Conservation (phyloP, 148 eudicot species). For the Rhododendron mucronatum region DNA sequence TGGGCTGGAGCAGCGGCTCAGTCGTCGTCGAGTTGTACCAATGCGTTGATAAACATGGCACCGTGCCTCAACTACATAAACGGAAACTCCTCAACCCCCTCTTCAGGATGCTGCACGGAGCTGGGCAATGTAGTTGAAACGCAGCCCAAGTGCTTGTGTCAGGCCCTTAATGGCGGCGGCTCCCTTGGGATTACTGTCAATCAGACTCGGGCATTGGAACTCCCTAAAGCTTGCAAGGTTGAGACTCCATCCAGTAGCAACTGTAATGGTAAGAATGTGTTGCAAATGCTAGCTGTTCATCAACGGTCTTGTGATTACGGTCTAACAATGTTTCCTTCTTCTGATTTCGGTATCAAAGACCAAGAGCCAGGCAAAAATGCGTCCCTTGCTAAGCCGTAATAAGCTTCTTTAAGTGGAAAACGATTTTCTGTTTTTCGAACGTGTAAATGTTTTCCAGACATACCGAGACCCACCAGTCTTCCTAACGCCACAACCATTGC, state of each 20-base stretch:
- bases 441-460: neutral
- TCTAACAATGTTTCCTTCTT: neutral
- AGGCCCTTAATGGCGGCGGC: conserved; percentile 22
- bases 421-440: neutral
- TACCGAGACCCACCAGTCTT: neutral
- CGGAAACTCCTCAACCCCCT: conserved; percentile 34
- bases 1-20: conserved; percentile 22
- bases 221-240: conserved; percentile 33
- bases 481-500: neutral
- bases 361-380: neutral
- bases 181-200: conserved; percentile 28
- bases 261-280: conserved; percentile 27
- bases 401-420: neutral
- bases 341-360: neutral
- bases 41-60: conserved; percentile 35
- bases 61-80: conserved; percentile 42
- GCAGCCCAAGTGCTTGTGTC: conserved; percentile 42
- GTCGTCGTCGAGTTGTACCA: conserved; percentile 30
- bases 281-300: neutral
- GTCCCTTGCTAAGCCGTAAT: neutral
- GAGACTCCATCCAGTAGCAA: conserved; percentile 27
- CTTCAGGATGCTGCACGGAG: conserved; percentile 39
- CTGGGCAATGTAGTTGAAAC: conserved; percentile 31
- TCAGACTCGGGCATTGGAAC: conserved; percentile 31
- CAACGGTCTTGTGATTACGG: neutral